Base-by-base conservation (phyloP, 345 rosid genomes). In the Pistacia integerrima region DNA sequence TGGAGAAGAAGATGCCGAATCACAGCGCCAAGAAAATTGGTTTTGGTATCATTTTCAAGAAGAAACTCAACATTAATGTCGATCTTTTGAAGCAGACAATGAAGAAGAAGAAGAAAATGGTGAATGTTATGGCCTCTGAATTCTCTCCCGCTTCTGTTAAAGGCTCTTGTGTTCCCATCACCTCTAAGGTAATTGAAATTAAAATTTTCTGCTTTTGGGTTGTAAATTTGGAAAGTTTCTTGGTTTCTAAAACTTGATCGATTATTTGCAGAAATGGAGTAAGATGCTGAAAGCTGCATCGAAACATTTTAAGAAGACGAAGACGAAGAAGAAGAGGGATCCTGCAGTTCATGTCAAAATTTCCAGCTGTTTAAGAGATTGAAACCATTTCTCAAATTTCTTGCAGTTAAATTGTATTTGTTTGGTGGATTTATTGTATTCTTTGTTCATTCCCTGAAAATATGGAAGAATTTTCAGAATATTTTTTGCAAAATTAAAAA, bases 291-390 rank as follows among this genome's bases (percentile, higher is more conserved):
- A 85, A 79, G 93, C 93, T 33, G 97, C 97, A 5, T 74, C 92
- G 0, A 94, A 82, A 74, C 98, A 88, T 72, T 91, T 92, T 84
- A 94, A 91, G 94, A 92, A 82, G 78, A 84, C 81, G 81, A 91
- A 64, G 76, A 88, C 81, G 81, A 91, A 64, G 76, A 88, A 82
- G 83, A 92, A 68, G 77, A 90, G 58, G 75, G 91, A 90, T 5
- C 38, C 82, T 8, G 25, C 73, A 8, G 74, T 54, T 62, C 87
- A 86, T 64, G 74, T 75, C 56, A 83, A 83, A 88, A 83, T 91
- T 62, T 84, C 88, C 70, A 85, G 72, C 33, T 85, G 73, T 73
- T 75, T 87, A 81, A 84, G 76, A 69, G 78, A 48, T 14, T 33
- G 9, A 17, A 28, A 7, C 48, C 4, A 58, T 44, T 61, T 41